Percentiles rank a stretch among this genome's conserved stretches.
These are phyloP conservation scores for Ajuga chamaepitys DNA, from an alignment of 257 asterid genomes.

Conservation along the genomic window DNA sequence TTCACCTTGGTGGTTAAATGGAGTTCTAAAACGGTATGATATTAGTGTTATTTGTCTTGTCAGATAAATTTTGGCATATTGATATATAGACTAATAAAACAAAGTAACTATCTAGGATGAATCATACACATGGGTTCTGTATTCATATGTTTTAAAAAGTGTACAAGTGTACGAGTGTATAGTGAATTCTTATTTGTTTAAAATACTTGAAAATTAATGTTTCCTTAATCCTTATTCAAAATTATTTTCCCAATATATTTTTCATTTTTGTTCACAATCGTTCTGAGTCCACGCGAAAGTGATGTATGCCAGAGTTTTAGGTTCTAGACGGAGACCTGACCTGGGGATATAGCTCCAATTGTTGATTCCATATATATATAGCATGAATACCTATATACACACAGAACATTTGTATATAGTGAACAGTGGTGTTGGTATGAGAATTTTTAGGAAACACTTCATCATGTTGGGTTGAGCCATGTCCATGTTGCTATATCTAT, in stretches of 20 bases:
- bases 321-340: too few species aligned
- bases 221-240: neutral
- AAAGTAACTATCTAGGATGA: neutral
- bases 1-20: neutral
- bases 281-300: too few species aligned
- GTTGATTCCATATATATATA: neutral
- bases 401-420: too few species aligned
- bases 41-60: neutral
- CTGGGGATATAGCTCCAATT: too few species aligned
- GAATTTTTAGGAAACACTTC: neutral
- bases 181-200: neutral
- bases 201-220: neutral
- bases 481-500: neutral
- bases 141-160: neutral
- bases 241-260: neutral
- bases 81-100: neutral
- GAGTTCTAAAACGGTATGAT: neutral
- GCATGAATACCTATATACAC: neutral
- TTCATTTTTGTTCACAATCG: neutral
- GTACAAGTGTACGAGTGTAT: neutral
- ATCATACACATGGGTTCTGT: neutral
- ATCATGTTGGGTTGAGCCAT: neutral
- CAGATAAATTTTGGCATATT: neutral
- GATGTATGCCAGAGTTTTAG: too few species aligned
- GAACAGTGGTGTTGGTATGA: neutral